Evolutionary conservation across 164 flowering plant genomes (phyloP), one percentile per base, ranked within the genome.

Genomic region (Stephania cephalantha): DNA sequence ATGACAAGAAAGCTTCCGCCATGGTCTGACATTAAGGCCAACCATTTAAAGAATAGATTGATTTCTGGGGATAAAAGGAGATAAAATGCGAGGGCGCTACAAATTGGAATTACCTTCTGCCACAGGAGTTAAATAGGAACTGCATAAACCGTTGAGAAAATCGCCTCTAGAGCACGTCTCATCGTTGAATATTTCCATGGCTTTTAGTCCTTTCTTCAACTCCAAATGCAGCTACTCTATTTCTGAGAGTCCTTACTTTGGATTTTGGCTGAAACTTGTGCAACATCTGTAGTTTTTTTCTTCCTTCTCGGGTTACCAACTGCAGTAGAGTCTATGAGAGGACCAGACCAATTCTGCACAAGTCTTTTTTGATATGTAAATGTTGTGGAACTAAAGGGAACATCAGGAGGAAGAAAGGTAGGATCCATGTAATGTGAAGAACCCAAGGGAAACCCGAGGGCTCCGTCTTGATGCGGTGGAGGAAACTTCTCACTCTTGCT

Each of bases 401-500:
- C 87, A 75, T 90, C 92, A 15, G 95, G 86, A 71, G 91, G 91
- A 77, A 91, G 95, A 72, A 81, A 91, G 50, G 73, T 72, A 0
- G 95, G 90, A 74, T 89, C 97, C 30, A 88, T 85, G 78, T 86
- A 85, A 72, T 91, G 91, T 2, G 90, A 85, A 52, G 92, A 81
- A 69, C 89, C 92, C 83, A 90, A 67, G 30, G 97, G 94, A 79
- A 84, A 91, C 55, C 98, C 97, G 63, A 95, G 89, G 9, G 91
- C 83, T 83, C 97, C 98, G 79, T 95, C 98, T 81, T 92, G 95
- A 83, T 93, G 98, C 52, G 98, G 97, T 44, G 98, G 98, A 61
- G 98, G 98, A 74, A 95, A 95, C 83, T 95, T 95, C 82, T 95
- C 98, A 18, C 98, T 95, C 80, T 92, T 95, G 87, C 98, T 92